Conservation (phyloP, 345 rosid species). For the Bruguiera parviflora region DNA sequence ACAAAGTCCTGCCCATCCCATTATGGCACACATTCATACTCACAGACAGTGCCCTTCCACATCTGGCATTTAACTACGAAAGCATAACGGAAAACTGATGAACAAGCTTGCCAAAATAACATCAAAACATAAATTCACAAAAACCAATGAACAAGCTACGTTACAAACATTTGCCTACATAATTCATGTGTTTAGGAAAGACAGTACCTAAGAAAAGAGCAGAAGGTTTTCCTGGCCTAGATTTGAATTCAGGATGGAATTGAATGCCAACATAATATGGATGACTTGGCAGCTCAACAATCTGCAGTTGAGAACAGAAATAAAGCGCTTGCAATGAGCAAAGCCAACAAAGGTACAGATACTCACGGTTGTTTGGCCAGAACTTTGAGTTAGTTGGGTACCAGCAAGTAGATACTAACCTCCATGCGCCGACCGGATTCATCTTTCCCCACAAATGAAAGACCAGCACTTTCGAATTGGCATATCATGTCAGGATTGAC, state of each 20-base stretch:
- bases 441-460: slow-evolving; percentile 88
- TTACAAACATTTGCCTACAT: neutral
- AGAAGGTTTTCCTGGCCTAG: slow-evolving; percentile 93
- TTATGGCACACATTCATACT: no score
- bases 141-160: neutral
- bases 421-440: slow-evolving; percentile 84
- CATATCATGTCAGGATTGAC: slow-evolving; percentile 78
- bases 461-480: slow-evolving; percentile 76
- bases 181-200: neutral
- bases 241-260: slow-evolving; percentile 96
- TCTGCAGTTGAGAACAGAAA: slow-evolving; percentile 28
- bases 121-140: neutral
- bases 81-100: neutral
- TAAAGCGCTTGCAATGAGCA: slow-evolving; percentile 2
- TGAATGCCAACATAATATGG: slow-evolving; percentile 73
- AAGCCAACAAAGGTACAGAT: neutral
- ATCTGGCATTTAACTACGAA: neutral
- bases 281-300: slow-evolving; percentile 56
- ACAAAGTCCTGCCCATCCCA: no score
- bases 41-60: slow-evolving; percentile 1
- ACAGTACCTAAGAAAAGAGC: slow-evolving; percentile 72
- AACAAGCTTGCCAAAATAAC: neutral
- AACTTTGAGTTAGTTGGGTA: neutral
- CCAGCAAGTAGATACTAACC: slow-evolving; percentile 33
- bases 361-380: slow-evolving; percentile 2